phyloP scores from a whole-genome alignment of 2,329 filamentous ascomycete species.

The Escovopsis sp. region DNA sequence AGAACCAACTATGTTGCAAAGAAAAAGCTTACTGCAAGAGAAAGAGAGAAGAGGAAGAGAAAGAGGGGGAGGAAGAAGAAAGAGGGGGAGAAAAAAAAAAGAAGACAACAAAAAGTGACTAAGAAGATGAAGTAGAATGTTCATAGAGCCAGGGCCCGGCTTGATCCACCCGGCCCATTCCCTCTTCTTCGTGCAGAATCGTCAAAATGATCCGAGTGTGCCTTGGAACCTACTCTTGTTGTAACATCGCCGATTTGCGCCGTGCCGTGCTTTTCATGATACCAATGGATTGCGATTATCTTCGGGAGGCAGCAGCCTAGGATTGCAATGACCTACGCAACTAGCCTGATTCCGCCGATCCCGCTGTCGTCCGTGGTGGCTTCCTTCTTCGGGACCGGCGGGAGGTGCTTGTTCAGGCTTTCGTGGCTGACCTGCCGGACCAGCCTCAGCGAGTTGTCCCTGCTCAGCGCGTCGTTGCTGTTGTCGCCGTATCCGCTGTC shows the following conservation, averaged over 20 bases:
- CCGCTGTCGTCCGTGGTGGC: conserved; percentile 12
- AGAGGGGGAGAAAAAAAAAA: not conserved
- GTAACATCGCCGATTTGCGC: conserved; percentile 7
- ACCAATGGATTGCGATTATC: conserved; percentile 7
- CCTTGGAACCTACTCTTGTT: conserved; percentile 2
- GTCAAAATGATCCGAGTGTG: conserved; percentile 4
- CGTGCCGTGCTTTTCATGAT: conserved; percentile 7
- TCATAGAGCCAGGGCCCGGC: conserved; percentile 6
- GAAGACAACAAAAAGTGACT: not conserved
- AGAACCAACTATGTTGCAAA: conserved; percentile 3
- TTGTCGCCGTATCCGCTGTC: conserved; percentile 32
- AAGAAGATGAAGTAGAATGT: conserved; percentile 1
- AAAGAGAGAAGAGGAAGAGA: conserved; percentile 2
- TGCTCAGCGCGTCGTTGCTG: conserved; percentile 16
- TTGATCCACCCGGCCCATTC: conserved; percentile 6
- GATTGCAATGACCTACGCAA: conserved; percentile 14
- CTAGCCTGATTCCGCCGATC: conserved; percentile 14
- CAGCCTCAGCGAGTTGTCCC: conserved; percentile 17
- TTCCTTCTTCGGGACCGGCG: conserved; percentile 34
- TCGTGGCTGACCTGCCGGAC: conserved; percentile 31
- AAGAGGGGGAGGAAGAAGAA: not conserved
- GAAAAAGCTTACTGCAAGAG: not conserved
- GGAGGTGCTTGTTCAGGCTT: conserved; percentile 46
- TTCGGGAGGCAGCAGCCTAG: conserved; percentile 8
- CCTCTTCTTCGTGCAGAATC: conserved; percentile 8